Conservation (phyloP, 1,284 basidiomycete species). For the Cryptococcus maquisensis region DNA sequence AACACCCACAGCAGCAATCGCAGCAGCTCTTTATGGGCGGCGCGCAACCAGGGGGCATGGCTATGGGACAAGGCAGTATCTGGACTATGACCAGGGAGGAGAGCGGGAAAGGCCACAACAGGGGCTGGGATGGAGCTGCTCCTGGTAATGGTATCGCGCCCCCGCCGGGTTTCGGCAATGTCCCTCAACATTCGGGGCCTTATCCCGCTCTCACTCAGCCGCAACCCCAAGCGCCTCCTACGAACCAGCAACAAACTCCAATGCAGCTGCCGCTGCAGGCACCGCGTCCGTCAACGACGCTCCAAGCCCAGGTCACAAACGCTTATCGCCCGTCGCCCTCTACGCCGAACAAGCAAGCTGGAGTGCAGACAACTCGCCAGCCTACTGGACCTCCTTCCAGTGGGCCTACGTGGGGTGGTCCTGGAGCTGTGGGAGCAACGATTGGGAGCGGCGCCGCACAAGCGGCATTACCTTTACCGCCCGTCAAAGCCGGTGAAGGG, state of each 20-base stretch:
- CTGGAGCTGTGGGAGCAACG: neutral
- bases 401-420: neutral
- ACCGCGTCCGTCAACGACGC: neutral
- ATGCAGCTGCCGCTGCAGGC: neutral
- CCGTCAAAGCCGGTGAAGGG: neutral
- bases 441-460: neutral
- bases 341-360: neutral
- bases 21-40: too few species aligned
- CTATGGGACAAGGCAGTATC: constrained; percentile 10
- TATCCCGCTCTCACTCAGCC: neutral
- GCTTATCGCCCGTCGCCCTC: neutral
- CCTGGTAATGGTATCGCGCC: constrained; percentile 3
- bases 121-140: constrained; percentile 1
- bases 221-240: neutral
- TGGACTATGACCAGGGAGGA: constrained; percentile 38
- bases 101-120: constrained; percentile 22
- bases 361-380: neutral
- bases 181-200: neutral
- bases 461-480: neutral
- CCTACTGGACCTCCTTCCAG: neutral
- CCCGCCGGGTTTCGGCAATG: neutral
- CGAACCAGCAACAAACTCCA: neutral
- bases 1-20: too few species aligned
- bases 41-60: neutral
- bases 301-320: neutral